Evolutionary conservation across 2,329 filamentous ascomycete species (phyloP).

Genomic region (Diaporthe vaccinii): DNA sequence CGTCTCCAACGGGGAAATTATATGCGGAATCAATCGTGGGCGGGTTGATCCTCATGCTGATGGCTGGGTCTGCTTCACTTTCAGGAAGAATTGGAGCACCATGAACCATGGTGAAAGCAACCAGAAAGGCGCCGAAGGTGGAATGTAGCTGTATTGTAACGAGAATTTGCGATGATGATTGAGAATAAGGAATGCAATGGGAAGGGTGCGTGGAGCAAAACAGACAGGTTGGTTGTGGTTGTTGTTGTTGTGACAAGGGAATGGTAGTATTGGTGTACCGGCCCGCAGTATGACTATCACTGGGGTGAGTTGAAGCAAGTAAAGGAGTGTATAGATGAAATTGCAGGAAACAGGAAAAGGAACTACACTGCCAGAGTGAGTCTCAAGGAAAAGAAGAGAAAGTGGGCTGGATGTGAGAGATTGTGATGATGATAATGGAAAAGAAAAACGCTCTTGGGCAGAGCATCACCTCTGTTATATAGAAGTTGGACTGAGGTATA

Average conservation of each 20-base stretch:
- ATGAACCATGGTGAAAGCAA: background rate
- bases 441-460: background rate
- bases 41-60: background rate
- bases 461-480: background rate
- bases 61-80: background rate
- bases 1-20: too few species aligned
- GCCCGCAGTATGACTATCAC: background rate
- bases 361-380: background rate
- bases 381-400: background rate
- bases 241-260: background rate
- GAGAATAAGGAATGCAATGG: background rate
- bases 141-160: background rate
- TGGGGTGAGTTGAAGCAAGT: background rate
- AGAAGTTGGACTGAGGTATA: background rate
- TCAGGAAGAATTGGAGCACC: background rate
- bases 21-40: too few species aligned
- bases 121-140: constrained; percentile 14
- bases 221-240: too few species aligned
- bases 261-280: background rate
- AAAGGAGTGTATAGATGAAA: background rate
- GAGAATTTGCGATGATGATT: background rate
- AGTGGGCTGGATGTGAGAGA: background rate
- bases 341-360: background rate
- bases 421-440: background rate
- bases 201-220: background rate